These are phyloP conservation scores for Ustilago shanxiensis DNA, from an alignment of 1,284 basidiomycete species.

Conservation along the genomic window DNA sequence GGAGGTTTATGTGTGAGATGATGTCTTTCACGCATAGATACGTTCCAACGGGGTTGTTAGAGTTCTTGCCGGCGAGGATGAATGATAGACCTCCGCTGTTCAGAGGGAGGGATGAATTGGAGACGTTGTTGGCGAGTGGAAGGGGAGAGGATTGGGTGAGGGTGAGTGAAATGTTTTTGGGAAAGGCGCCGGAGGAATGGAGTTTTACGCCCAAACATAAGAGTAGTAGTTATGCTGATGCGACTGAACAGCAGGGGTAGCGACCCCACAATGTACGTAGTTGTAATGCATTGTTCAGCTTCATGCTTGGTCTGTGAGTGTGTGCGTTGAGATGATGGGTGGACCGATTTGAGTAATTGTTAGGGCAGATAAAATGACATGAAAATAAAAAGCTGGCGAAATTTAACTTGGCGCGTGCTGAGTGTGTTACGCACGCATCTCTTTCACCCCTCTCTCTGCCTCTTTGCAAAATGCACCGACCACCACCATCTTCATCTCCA, in stretches of 20 bases:
- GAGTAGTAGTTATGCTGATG: slow-evolving; percentile 43
- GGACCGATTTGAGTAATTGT: no score
- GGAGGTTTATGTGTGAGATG: slow-evolving; percentile 93
- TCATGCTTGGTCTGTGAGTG: no score
- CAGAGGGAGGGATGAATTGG: slow-evolving; percentile 84
- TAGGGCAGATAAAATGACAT: no score
- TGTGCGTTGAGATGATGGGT: not conserved
- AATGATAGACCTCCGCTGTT: slow-evolving; percentile 92
- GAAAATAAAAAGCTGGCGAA: no score
- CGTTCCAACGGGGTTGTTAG: slow-evolving; percentile 91
- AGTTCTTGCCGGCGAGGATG: slow-evolving; percentile 82
- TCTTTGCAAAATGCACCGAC: slow-evolving; percentile 12
- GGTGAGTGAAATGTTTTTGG: slow-evolving; percentile 93
- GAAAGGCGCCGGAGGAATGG: slow-evolving; percentile 76
- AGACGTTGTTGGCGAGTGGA: slow-evolving; percentile 82
- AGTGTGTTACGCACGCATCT: slow-evolving; percentile 9
- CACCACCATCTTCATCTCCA: not conserved
- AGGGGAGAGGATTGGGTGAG: slow-evolving; percentile 93
- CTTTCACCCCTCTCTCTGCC: slow-evolving; percentile 5
- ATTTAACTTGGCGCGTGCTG: not conserved
- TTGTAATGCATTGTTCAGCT: no score
- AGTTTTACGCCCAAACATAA: slow-evolving; percentile 74
- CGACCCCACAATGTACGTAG: no score
- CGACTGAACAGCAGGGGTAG: slow-evolving; percentile 48
- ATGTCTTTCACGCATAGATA: slow-evolving; percentile 96